Evolutionary conservation across 495 filamentous ascomycete genomes (phyloP).

Genomic region (Trichoderma parareesei): DNA sequence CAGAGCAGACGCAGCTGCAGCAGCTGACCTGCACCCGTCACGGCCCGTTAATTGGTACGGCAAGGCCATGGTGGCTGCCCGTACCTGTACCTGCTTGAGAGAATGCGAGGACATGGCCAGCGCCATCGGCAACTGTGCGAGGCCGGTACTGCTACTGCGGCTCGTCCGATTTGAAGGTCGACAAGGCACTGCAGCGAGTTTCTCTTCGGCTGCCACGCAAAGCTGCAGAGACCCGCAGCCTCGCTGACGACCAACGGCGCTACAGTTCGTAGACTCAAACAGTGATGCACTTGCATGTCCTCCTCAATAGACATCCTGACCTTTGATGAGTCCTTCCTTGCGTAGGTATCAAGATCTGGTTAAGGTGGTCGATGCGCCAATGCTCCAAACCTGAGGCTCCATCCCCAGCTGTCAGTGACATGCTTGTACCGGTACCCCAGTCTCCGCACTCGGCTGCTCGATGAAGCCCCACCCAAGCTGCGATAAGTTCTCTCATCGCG

Average conservation of each 20-base stretch:
- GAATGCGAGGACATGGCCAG: not conserved
- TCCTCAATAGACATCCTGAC: not conserved
- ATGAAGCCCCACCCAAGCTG: not conserved
- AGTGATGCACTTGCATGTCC: not conserved
- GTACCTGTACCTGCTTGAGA: not conserved
- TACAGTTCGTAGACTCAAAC: too few species aligned
- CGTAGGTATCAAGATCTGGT: too few species aligned
- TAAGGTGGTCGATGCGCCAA: not conserved
- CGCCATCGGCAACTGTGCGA: not conserved
- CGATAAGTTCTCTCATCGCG: slow-evolving; percentile 2
- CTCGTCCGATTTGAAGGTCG: not conserved
- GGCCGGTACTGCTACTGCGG: not conserved
- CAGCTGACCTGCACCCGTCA: not conserved
- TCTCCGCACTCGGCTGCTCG: not conserved
- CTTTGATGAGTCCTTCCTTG: not conserved
- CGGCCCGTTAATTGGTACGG: not conserved
- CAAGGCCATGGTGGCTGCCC: not conserved
- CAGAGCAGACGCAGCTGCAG: not conserved
- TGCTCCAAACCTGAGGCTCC: too few species aligned
- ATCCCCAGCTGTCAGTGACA: not conserved
- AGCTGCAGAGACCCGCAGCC: not conserved
- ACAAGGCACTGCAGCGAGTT: not conserved
- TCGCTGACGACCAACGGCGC: not conserved
- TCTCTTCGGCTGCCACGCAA: not conserved
- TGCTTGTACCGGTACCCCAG: not conserved